A percentile compares a stretch with the other conserved stretches of the same genome.
phyloP scores from a whole-genome alignment of 2,329 filamentous ascomycete species.

The Verticillium klebahnii region DNA sequence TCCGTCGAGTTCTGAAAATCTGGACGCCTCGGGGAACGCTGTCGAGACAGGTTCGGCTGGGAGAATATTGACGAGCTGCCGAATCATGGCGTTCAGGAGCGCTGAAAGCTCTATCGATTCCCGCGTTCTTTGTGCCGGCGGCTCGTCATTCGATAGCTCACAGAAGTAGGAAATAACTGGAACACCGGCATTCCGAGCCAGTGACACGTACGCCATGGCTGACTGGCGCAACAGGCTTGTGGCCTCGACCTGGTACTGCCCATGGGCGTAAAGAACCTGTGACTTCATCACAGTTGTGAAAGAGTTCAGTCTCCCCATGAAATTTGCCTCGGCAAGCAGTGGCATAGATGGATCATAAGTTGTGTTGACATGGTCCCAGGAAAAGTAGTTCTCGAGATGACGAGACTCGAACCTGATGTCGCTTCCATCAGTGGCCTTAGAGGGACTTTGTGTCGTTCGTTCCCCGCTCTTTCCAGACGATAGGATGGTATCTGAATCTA shows the following conservation, averaged over 20 bases:
- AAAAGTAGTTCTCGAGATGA: conserved; percentile 11
- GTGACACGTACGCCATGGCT: conserved; percentile 1
- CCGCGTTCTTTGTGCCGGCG: conserved; percentile 5
- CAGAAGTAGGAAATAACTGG: conserved; percentile 12
- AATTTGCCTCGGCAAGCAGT: conserved; percentile 6
- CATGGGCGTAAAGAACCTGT: conserved; percentile 9
- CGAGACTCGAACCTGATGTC: conserved; percentile 7
- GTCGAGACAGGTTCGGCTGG: not conserved
- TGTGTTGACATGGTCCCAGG: conserved; percentile 6
- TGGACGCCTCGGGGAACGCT: not conserved
- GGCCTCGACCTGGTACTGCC: not conserved
- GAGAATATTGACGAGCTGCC: conserved; percentile 10
- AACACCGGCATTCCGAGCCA: conserved; percentile 3
- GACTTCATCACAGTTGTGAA: conserved; percentile 10
- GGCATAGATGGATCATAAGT: not conserved
- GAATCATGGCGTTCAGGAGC: conserved; percentile 8
- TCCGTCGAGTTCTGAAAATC: not conserved
- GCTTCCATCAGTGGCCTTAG: not conserved
- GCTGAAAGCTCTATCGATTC: conserved; percentile 10
- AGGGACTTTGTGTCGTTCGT: not conserved
- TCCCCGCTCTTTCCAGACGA: too few relatives aligned
- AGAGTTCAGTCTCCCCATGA: conserved; percentile 5
- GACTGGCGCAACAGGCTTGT: conserved; percentile 3
- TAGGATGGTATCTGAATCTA: too few relatives aligned
- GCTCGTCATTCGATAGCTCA: conserved; percentile 2